Base-by-base conservation (phyloP, 176 grass and related monocot species). In the Triticum timopheevii region DNA sequence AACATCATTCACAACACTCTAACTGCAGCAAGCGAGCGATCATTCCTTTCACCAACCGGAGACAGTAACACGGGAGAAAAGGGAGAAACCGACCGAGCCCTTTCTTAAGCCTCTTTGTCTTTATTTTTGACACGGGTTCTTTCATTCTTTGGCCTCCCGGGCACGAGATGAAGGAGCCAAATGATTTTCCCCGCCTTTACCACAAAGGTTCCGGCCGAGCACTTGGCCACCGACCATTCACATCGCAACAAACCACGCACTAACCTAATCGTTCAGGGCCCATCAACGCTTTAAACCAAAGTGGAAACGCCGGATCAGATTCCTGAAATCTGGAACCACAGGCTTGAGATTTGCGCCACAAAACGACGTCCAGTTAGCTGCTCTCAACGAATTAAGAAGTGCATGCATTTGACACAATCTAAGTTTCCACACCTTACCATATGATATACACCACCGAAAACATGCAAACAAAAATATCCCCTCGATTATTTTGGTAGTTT, bases 331-430 rank as follows among this genome's bases (percentile, higher is more conserved):
- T 85, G 82, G 81, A 82, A 73, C 23, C 40, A 16, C 71, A 23
- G 54, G 15, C 13, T 91, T 20, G 82, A 91, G 78, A 90, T 88
- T 85, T 88, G 90, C 52, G 54, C 86, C 86, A 61, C 13, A 6
- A 85, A 40, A 91, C 24, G 86, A 78, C 86, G 65, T 45, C 23
- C 69, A 40, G 36, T 38, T 69, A 65, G 35, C 61, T 71, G 77
- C 15, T 59, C 39, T 77, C 62, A 15, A 36, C 2, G n/a, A 76
- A 81, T 61, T 77, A 65, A 20, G 42, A 68, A 67, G 33, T 8
- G 10, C 28, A 49, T 13, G 10, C 19, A 22, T 6, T 65, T 54
- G 50, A 54, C 50, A 12, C 27, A 49, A 74, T 28, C 40, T 74
- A 23, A 10, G 1, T 23, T 17, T 64, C 58, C 19, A 74, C 20